Percentiles rank a stretch among this genome's conserved stretches.
These are phyloP conservation scores for Mycena capillaripes DNA, from an alignment of 768 basidiomycete genomes.

Conservation along the genomic window DNA sequence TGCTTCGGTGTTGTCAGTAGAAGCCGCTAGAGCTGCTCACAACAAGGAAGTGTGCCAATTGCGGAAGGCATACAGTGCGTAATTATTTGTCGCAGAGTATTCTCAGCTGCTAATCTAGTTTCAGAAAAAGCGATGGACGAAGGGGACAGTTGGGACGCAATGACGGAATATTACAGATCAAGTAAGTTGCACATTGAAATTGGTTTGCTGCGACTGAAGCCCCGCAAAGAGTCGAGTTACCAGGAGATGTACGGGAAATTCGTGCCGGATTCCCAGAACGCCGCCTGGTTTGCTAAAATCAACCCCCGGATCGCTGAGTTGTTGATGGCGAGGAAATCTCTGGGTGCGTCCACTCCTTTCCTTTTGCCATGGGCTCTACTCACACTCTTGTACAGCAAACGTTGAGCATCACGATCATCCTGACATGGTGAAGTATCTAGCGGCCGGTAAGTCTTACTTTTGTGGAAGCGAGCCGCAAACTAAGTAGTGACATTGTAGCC, in stretches of 20 bases:
- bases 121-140: too few relatives aligned
- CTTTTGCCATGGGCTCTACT: not conserved
- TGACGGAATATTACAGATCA: not conserved
- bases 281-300: not conserved
- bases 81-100: too few relatives aligned
- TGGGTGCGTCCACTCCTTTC: not conserved
- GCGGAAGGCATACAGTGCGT: too few relatives aligned
- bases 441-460: not conserved
- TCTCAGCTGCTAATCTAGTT: too few relatives aligned
- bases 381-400: not conserved
- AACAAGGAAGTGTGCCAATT: not conserved
- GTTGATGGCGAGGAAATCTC: not conserved
- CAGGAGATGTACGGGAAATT: not conserved
- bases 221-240: not conserved
- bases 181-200: not conserved
- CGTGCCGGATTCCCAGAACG: not conserved
- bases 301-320: not conserved
- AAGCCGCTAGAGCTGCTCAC: not conserved
- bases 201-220: not conserved
- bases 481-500: not conserved
- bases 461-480: not conserved
- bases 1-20: not conserved
- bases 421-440: not conserved
- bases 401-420: not conserved
- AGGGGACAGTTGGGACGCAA: not conserved